Conservation (phyloP, 768 basidiomycete species). For the Russula griseocarnosa region DNA sequence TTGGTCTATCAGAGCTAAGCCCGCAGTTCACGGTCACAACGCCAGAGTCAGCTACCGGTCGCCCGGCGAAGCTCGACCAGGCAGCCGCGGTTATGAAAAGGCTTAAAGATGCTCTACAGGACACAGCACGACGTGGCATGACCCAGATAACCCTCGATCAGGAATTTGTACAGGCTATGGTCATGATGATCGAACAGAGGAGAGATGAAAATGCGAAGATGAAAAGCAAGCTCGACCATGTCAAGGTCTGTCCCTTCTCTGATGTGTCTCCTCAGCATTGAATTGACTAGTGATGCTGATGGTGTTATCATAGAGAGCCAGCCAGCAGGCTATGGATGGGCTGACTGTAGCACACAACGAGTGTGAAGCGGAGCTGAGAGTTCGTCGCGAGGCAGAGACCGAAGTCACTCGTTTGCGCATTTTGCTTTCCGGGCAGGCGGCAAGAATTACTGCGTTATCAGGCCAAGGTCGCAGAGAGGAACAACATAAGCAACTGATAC, state of each 20-base stretch:
- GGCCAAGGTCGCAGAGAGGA: constrained; percentile 77
- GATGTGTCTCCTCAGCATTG: constrained; percentile 5
- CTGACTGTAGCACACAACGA: constrained; percentile 90
- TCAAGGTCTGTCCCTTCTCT: constrained; percentile 60
- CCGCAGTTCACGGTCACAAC: constrained; percentile 47
- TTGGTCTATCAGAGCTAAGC: constrained; percentile 24
- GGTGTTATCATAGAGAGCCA: constrained; percentile 60
- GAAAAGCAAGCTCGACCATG: constrained; percentile 75
- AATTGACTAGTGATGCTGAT: neutral
- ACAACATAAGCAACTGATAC: constrained; percentile 69
- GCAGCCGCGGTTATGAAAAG: constrained; percentile 46
- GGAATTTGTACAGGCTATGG: constrained; percentile 65
- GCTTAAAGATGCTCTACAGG: constrained; percentile 58
- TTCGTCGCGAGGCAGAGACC: constrained; percentile 85
- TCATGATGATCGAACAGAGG: constrained; percentile 61
- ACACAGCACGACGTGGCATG: constrained; percentile 55
- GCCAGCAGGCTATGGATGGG: constrained; percentile 89
- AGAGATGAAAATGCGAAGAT: constrained; percentile 58
- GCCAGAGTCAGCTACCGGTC: constrained; percentile 36
- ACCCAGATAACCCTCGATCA: constrained; percentile 67
- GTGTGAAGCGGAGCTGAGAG: constrained; percentile 86
- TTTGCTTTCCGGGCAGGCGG: constrained; percentile 85
- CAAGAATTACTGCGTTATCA: constrained; percentile 76
- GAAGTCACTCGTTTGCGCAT: constrained; percentile 84
- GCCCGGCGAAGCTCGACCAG: constrained; percentile 37